Percentiles rank a stretch among this genome's conserved stretches.
Evolutionary conservation across 2,329 filamentous ascomycete genomes (phyloP).

Genomic region (Cercospora zeae-maydis): DNA sequence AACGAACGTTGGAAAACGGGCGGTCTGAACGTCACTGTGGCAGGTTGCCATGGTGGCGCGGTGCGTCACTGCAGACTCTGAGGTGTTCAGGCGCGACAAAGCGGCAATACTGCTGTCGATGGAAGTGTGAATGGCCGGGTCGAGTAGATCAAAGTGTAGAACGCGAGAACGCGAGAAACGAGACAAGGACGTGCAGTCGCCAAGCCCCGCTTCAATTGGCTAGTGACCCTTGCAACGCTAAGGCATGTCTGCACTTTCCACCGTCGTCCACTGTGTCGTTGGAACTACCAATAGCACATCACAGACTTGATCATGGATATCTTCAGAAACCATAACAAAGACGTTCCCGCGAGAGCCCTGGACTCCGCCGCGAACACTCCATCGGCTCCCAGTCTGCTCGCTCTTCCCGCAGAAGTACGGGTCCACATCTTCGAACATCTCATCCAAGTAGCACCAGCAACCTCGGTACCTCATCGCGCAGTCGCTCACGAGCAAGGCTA

Average conservation of each 20-base stretch:
- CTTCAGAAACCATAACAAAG: not conserved
- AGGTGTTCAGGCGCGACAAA: too few relatives aligned
- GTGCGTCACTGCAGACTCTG: not conserved
- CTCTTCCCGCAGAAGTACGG: constrained; percentile 11
- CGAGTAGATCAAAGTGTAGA: not conserved
- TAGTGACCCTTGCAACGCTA: not conserved
- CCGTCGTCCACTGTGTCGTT: not conserved
- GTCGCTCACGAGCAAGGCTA: constrained; percentile 9
- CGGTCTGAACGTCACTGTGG: not conserved
- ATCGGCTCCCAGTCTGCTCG: constrained; percentile 1
- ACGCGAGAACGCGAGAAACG: not conserved
- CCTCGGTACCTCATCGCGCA: not conserved
- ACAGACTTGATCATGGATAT: not conserved
- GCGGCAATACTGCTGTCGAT: not conserved
- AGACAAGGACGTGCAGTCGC: not conserved
- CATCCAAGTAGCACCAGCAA: not conserved
- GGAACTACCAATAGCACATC: not conserved
- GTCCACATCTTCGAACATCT: constrained; percentile 9
- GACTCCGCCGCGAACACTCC: not conserved
- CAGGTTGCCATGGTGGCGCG: not conserved
- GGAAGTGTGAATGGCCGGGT: not conserved
- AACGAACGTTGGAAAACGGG: not conserved
- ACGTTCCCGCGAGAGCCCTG: not conserved
- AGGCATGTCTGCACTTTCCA: not conserved
- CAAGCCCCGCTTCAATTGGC: not conserved